phyloP scores from a whole-genome alignment of 805 yeast species.

The Kuraishia capsulata region DNA sequence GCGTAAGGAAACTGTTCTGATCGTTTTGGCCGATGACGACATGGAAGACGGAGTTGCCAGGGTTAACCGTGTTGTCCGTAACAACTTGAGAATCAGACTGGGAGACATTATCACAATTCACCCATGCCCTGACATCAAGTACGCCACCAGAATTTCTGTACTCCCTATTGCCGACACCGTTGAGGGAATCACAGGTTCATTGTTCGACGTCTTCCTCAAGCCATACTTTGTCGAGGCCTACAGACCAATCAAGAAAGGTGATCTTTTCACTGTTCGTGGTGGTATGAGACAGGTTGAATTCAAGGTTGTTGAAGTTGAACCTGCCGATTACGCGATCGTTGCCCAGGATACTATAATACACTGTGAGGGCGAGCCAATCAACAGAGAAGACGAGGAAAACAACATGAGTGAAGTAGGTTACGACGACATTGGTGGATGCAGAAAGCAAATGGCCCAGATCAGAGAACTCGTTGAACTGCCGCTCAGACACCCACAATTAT shows the following conservation, averaged over 20 bases:
- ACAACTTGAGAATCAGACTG: constrained; percentile 85
- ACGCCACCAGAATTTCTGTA: constrained; percentile 89
- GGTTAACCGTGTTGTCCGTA: constrained; percentile 91
- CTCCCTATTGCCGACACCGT: constrained; percentile 97
- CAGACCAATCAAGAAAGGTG: constrained; percentile 97
- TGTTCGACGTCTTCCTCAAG: constrained; percentile 91
- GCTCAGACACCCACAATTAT: constrained; percentile 94
- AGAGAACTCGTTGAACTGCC: constrained; percentile 98
- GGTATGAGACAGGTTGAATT: constrained; percentile 99
- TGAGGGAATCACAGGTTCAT: constrained; percentile 94
- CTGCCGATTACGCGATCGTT: constrained; percentile 93
- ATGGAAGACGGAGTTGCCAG: constrained; percentile 93
- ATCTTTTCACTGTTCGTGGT: constrained; percentile 92
- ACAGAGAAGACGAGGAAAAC: constrained; percentile 96
- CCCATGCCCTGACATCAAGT: constrained; percentile 97
- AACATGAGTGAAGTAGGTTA: constrained; percentile 95
- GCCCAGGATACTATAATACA: constrained; percentile 98
- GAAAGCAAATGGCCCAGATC: constrained; percentile 99
- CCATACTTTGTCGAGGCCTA: constrained; percentile 99
- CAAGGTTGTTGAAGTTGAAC: constrained; percentile 97
- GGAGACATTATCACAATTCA: constrained; percentile 89
- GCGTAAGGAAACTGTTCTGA: constrained; percentile 94
- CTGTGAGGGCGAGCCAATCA: constrained; percentile 98
- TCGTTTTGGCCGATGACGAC: constrained; percentile 94
- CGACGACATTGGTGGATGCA: constrained; percentile 98